Percentiles rank a stretch among this genome's conserved stretches.
phyloP scores from a whole-genome alignment of 2,329 filamentous ascomycete genomes.

The Teratosphaeria destructans region DNA sequence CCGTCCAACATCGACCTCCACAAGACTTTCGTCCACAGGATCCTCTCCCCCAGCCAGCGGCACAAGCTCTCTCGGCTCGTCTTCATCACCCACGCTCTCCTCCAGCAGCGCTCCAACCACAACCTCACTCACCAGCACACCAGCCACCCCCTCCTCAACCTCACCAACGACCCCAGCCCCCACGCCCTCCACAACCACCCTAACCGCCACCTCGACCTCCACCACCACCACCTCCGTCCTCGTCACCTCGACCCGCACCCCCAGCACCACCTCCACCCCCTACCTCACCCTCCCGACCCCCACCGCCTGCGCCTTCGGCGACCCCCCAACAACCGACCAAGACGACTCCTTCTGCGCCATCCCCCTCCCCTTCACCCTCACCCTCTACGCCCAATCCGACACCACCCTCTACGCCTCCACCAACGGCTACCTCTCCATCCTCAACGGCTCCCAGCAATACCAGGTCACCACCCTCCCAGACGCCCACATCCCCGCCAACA shows the following conservation, averaged over 20 bases:
- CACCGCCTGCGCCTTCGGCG: conserved; percentile 23
- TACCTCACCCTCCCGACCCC: conserved; percentile 20
- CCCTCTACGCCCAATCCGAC: conserved; percentile 13
- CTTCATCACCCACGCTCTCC: neutral
- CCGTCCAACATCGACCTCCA: neutral
- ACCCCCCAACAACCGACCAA: conserved; percentile 16
- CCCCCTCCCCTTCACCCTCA: conserved; percentile 20
- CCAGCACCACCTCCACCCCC: conserved; percentile 1
- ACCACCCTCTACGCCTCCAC: conserved; percentile 17
- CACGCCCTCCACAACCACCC: neutral
- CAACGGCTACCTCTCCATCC: conserved; percentile 24
- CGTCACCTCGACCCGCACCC: conserved; percentile 4
- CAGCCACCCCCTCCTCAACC: neutral
- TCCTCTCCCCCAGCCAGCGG: too few species aligned
- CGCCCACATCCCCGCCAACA: conserved; percentile 15
- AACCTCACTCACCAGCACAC: neutral
- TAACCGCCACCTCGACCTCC: conserved; percentile 3
- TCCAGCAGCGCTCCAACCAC: neutral
- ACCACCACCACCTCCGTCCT: conserved; percentile 5
- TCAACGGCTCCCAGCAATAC: conserved; percentile 17
- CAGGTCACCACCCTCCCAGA: conserved; percentile 14
- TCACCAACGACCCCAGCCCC: neutral
- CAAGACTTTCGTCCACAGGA: too few species aligned
- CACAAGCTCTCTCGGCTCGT: too few species aligned
- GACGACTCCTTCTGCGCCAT: conserved; percentile 26